Evolutionary conservation across 2,329 filamentous ascomycete species (phyloP), one percentile per base, ranked within the genome.

Genomic region (Botryotinia calthae): DNA sequence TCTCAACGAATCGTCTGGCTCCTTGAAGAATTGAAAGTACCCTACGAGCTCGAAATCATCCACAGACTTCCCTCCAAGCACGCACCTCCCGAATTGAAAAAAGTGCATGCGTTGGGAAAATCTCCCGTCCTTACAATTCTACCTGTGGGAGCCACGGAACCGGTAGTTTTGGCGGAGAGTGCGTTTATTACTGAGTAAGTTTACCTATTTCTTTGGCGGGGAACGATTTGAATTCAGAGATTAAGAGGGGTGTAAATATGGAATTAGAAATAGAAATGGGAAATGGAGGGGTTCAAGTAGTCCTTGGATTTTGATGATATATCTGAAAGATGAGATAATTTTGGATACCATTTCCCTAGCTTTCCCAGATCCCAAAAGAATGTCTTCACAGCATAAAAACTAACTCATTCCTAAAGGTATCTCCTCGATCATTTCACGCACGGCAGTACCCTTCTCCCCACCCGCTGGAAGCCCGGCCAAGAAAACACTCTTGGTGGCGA

Each of bases 31-130:
- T 85, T 92, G 75, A 87, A 91, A 61, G 82, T 97, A 48, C 87
- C 91, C 42, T 97, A 97, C 82, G 89, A 95, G 75, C 83, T 98
- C 73, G 89, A 95, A 79, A 86, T 91, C 71, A 96, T 92, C 86
- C 93, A 93, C 81, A 91, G 95, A 70, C 81, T 85, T 75, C 83
- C 82, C 72, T 79, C 84, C 73, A 87, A 91, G 72, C 87, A 85
- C 78, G 95, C 95, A 1, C 93, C 93, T 5, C 84, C 89, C 0
- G 91, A 93, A 78, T 87, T 98, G 63, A 90, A 92, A 79, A 86
- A 93, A 75, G 83, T 97, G 54, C 94, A 97, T 79, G 91, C 93
- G 0, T 86, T 98, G 6, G 95, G 95, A 75, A 97, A 97, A 81
- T 94, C 93, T 1, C 95, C 95, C 0, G 84, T 95, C 59, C 84